Percentiles rank a stretch among this genome's conserved stretches.
Evolutionary conservation across 2,329 filamentous ascomycete species (phyloP).

Genomic region (Coniella lustricola): DNA sequence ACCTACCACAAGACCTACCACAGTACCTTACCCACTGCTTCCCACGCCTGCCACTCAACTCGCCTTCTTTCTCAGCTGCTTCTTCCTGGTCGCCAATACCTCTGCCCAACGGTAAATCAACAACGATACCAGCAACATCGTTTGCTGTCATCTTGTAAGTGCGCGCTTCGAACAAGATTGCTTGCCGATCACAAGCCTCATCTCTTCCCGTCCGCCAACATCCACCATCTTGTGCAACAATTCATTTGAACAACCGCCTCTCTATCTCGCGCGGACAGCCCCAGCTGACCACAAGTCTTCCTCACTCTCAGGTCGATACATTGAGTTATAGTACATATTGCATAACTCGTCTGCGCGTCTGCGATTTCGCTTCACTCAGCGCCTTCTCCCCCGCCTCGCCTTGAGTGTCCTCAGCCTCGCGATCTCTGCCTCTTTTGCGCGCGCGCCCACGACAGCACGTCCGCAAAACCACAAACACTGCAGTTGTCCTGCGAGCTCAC

Average conservation of each 20-base stretch:
- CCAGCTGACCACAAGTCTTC: too few relatives aligned
- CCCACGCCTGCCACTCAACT: neutral
- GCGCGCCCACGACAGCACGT: neutral
- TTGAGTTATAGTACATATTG: too few relatives aligned
- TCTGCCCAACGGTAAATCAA: too few relatives aligned
- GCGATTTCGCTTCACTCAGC: too few relatives aligned
- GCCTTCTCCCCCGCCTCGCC: neutral
- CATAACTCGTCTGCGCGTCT: neutral
- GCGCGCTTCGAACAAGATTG: too few relatives aligned
- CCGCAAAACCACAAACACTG: neutral
- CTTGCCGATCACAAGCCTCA: too few relatives aligned
- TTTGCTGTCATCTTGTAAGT: too few relatives aligned
- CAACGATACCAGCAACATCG: too few relatives aligned
- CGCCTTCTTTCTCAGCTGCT: neutral
- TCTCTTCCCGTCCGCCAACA: too few relatives aligned
- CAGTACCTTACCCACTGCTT: neutral
- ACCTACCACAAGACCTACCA: neutral
- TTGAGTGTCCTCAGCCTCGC: neutral
- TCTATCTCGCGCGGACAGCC: neutral
- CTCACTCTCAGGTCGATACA: neutral
- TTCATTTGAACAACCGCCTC: neutral
- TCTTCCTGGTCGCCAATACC: too few relatives aligned
- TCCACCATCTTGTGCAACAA: too few relatives aligned
- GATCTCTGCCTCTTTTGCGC: neutral
- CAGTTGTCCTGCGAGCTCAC: constrained; percentile 3